These are phyloP conservation scores for Clavariopsis aquatica DNA, from an alignment of 495 filamentous ascomycete species.

Conservation along the genomic window DNA sequence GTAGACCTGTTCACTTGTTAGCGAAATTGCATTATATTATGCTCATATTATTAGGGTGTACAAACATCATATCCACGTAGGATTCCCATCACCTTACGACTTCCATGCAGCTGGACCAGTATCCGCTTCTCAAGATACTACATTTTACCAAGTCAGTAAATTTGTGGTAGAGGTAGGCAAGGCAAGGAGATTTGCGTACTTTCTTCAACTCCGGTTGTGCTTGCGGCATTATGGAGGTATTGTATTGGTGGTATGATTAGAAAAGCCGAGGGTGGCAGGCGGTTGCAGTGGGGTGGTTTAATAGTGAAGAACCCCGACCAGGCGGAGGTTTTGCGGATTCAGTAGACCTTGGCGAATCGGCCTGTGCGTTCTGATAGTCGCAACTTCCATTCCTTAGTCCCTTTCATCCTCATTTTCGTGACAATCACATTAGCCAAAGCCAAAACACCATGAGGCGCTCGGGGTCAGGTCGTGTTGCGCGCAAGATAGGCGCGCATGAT, in stretches of 20 bases:
- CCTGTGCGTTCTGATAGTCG: neutral
- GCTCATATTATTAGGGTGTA: neutral
- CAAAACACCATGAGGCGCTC: slow-evolving; percentile 59
- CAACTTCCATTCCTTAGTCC: neutral
- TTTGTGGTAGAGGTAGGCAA: neutral
- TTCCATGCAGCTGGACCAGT: slow-evolving; percentile 96
- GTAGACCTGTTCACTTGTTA: slow-evolving; percentile 68
- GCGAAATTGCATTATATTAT: neutral
- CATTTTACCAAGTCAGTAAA: slow-evolving; percentile 15
- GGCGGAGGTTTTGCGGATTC: neutral
- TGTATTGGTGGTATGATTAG: neutral
- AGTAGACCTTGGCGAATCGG: neutral
- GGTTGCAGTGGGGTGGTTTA: neutral
- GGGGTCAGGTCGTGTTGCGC: slow-evolving; percentile 68
- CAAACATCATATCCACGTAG: slow-evolving; percentile 92
- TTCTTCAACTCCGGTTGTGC: slow-evolving; percentile 99
- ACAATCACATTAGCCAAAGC: neutral
- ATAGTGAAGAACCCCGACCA: neutral
- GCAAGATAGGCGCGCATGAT: slow-evolving; percentile 72
- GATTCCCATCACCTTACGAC: slow-evolving; percentile 92
- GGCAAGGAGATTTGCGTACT: slow-evolving; percentile 51
- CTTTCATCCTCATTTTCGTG: neutral
- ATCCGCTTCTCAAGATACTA: slow-evolving; percentile 99
- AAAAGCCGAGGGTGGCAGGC: neutral
- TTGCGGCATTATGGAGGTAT: slow-evolving; percentile 81